Conservation (phyloP, 495 filamentous ascomycete genomes). For the Entonaema liquescens region DNA sequence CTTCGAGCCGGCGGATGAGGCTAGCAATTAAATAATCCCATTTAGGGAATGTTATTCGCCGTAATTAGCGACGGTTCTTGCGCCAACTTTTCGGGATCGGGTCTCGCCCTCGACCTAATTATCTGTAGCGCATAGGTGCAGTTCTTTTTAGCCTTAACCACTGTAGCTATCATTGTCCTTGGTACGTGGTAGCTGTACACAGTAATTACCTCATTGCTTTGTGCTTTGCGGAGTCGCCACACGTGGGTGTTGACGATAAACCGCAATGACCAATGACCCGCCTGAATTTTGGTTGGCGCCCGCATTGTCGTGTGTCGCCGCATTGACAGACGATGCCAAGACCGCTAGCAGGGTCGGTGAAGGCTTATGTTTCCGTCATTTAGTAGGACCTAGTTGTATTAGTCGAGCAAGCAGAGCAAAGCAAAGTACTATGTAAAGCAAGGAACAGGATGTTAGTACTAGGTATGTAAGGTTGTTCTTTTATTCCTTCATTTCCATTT, state of each 20-base stretch:
- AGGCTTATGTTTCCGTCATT: constrained; percentile 7
- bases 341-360: constrained; percentile 15
- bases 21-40: constrained; percentile 24
- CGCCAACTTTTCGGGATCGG: constrained; percentile 2
- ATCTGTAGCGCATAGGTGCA: constrained; percentile 4
- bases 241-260: background rate
- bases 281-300: constrained; percentile 14
- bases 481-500: background rate
- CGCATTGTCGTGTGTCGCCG: constrained; percentile 9
- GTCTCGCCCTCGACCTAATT: background rate
- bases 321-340: constrained; percentile 26
- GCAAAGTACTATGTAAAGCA: too few species aligned
- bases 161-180: background rate
- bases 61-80: background rate
- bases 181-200: too few species aligned
- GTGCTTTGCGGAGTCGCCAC: background rate
- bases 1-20: background rate
- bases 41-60: constrained; percentile 20
- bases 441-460: background rate
- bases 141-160: background rate
- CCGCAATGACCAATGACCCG: background rate
- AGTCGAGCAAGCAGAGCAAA: too few species aligned
- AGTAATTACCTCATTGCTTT: background rate
- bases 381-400: too few species aligned
- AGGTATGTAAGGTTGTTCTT: background rate